A percentile compares a stretch with the other conserved stretches of the same genome.
These are phyloP conservation scores for Bryoglossum gracile DNA, from an alignment of 495 filamentous ascomycete genomes.

Conservation along the genomic window DNA sequence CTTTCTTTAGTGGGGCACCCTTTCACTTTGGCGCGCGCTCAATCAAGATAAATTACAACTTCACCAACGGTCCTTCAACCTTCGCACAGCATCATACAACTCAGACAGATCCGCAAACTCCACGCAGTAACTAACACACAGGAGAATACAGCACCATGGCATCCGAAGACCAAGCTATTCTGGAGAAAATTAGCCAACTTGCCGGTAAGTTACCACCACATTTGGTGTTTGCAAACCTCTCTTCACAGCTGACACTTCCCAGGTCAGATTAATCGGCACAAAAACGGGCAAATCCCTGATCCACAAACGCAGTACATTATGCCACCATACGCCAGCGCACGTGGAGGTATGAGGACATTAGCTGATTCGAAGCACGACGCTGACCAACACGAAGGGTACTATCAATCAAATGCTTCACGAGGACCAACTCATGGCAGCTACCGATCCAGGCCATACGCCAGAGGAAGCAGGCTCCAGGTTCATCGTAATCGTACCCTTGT, in stretches of 20 bases:
- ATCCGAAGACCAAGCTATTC: constrained; percentile 53
- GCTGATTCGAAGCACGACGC: constrained; percentile 1
- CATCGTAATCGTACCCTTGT: constrained; percentile 70
- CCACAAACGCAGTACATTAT: constrained; percentile 6
- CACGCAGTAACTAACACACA: constrained; percentile 16
- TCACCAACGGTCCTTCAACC: too few species aligned
- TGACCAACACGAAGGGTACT: constrained; percentile 19
- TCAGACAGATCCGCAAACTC: not conserved
- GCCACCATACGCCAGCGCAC: not conserved
- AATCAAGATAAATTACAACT: too few species aligned
- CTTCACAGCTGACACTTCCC: constrained; percentile 10
- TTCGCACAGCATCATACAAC: constrained; percentile 3
- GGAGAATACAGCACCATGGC: constrained; percentile 20
- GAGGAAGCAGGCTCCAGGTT: constrained; percentile 36
- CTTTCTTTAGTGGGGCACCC: too few species aligned
- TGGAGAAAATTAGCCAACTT: constrained; percentile 67
- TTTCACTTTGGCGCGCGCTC: too few species aligned
- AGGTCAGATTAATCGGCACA: constrained; percentile 84
- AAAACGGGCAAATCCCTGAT: constrained; percentile 31
- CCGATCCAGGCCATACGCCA: constrained; percentile 34
- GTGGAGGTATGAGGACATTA: constrained; percentile 14
- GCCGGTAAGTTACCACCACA: constrained; percentile 47
- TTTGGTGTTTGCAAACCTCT: constrained; percentile 7
- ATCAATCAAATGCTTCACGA: constrained; percentile 25
- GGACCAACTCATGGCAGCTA: constrained; percentile 21